Base-by-base conservation (phyloP, 768 basidiomycete species). In the Panaeolus papilionaceus region DNA sequence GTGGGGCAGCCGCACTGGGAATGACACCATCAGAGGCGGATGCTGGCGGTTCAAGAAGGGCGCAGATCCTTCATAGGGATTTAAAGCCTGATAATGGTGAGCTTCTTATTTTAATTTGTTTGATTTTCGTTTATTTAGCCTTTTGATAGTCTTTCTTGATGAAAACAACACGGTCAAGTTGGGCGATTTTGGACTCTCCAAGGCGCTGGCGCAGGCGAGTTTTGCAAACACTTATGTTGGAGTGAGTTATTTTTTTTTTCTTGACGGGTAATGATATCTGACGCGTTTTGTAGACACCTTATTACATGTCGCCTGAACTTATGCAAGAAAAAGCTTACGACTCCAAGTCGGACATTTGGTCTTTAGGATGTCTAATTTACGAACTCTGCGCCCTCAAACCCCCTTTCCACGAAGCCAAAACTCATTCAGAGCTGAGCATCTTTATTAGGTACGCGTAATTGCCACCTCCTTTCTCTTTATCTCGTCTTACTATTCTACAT, bases 221-320 rank as follows among this genome's bases (percentile, higher is more conserved):
- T 97, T 99, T 72, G 96, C 98, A 20, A 95, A 90, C 71, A 99
- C 98, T 39, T 99, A 98, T 67, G 98, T 99, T 70, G 97, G 98
- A 68, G 96, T 98, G 75, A 69, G 93, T 82, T 16, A 33, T 65
- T 42, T 33, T 18, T 33, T 18, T 42, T 28, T 33, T 23, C 23
- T 18, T 14, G 26, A 5, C 3, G 33, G 39, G 20, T 58, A 61
- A 51, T 54, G 20, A 58, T 38, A 39, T 69, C 65, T 20, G 40
- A 26, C 23, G 2, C n/a, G 26, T 23, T 61, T 42, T 61, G n/a
- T 72, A 98, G 96, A 99, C 98, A 2, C 98, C 97, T 2, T 96
- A 99, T 76, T 99, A 99, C 82, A 99, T 99, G 98, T 98, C 96
- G 0, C 98, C 98, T 0, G 97, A 99, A 78, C 86, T 99, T 39